Percentiles rank a stretch among this genome's conserved stretches.
Conservation (phyloP, 208 protist species). For the Trypanosoma caninum region DNA sequence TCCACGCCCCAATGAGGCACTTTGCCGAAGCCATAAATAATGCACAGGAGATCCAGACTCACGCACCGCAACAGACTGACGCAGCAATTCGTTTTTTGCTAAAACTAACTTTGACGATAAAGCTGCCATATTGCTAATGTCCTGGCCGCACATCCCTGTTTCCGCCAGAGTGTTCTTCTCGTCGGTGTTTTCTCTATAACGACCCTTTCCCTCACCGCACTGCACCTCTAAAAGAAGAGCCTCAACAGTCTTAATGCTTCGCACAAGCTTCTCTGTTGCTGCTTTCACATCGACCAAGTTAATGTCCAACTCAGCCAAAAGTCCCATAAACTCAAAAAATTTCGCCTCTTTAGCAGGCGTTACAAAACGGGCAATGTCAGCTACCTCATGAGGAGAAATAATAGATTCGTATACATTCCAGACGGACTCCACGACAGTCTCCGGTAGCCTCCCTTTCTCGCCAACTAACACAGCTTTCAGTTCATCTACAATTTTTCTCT, state of each 20-base stretch:
- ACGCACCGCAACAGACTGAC: conserved; percentile 48
- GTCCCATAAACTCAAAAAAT: conserved; percentile 58
- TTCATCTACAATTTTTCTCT: conserved; percentile 18
- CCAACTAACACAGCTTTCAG: conserved; percentile 37
- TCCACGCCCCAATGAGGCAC: conserved; percentile 54
- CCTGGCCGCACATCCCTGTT: too few species aligned
- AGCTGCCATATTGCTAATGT: conserved; percentile 1
- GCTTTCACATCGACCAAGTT: conserved; percentile 37
- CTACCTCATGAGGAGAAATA: conserved; percentile 35
- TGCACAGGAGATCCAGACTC: conserved; percentile 59
- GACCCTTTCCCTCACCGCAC: neutral
- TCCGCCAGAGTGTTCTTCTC: too few species aligned
- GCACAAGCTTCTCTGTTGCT: conserved; percentile 28
- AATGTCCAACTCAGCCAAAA: conserved; percentile 56
- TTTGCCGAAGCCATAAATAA: conserved; percentile 72
- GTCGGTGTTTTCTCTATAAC: neutral
- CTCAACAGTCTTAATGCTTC: conserved; percentile 10
- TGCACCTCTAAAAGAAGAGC: conserved; percentile 1
- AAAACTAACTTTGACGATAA: conserved; percentile 27
- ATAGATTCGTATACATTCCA: conserved; percentile 70
- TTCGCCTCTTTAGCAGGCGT: conserved; percentile 23
- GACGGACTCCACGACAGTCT: conserved; percentile 52
- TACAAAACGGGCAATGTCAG: conserved; percentile 25
- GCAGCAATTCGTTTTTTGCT: conserved; percentile 43
- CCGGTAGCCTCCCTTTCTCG: conserved; percentile 44